Evolutionary conservation across 139 green algal genomes (phyloP).

Genomic region (Tetradesmus obliquus): DNA sequence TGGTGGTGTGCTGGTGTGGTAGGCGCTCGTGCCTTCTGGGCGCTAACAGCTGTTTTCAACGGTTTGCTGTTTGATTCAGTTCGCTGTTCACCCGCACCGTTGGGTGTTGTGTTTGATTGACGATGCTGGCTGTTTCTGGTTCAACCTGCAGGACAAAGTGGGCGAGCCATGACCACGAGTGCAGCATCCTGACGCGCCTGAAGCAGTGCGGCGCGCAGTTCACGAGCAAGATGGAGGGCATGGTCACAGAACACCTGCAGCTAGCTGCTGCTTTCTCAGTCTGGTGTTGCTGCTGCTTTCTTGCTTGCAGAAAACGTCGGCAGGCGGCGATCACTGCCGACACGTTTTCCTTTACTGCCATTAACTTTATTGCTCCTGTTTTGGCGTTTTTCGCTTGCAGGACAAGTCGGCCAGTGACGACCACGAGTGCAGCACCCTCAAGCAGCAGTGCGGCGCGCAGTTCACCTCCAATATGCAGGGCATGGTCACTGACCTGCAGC

Average conservation of each 20-base stretch:
- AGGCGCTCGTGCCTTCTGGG: no score
- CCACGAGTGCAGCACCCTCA: conserved; percentile 96
- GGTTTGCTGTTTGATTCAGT: no score
- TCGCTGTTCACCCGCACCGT: no score
- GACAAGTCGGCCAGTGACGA: conserved; percentile 93
- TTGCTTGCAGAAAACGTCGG: neutral
- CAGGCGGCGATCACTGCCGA: no score
- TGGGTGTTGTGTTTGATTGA: neutral
- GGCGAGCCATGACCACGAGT: conserved; percentile 97
- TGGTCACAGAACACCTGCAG: conserved; percentile 78
- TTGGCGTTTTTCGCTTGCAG: conserved; percentile 9
- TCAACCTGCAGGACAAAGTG: conserved; percentile 75
- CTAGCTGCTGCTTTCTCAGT: neutral
- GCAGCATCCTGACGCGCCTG: conserved; percentile 92
- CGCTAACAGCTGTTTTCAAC: no score
- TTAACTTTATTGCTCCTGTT: neutral
- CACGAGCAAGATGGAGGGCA: conserved; percentile 92
- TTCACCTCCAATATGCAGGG: conserved; percentile 88
- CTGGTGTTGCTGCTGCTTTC: neutral
- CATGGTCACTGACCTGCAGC: conserved; percentile 95
- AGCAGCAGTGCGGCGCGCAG: conserved; percentile 97
- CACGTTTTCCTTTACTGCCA: no score
- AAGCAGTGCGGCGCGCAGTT: conserved; percentile 97
- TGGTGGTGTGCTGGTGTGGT: no score
- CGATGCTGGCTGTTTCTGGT: neutral